These are phyloP conservation scores for Russula emetica DNA, from an alignment of 768 basidiomycete genomes.

Conservation along the genomic window DNA sequence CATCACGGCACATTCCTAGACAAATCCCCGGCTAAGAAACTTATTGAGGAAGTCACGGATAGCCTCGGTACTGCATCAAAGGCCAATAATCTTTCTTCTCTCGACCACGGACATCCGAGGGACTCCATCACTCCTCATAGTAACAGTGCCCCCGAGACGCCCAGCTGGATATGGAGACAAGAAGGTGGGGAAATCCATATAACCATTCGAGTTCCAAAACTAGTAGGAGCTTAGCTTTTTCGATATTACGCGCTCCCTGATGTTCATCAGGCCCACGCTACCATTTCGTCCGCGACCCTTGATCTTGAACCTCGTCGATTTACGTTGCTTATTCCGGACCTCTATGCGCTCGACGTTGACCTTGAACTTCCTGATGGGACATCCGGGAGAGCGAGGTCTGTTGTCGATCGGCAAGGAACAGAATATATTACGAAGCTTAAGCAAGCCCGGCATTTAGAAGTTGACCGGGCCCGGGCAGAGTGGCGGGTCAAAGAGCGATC, in stretches of 20 bases:
- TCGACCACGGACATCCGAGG: background rate
- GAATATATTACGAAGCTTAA: slow-evolving; percentile 48
- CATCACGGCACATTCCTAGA: slow-evolving; percentile 20
- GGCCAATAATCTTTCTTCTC: slow-evolving; percentile 38
- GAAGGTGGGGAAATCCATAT: slow-evolving; percentile 44
- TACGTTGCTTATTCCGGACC: slow-evolving; percentile 46
- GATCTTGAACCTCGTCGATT: slow-evolving; percentile 64
- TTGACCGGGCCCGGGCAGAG: slow-evolving; percentile 60
- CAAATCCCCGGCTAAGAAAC: slow-evolving; percentile 34
- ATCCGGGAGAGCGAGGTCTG: slow-evolving; percentile 36
- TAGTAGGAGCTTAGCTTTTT: slow-evolving; percentile 44
- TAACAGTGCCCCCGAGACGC: slow-evolving; percentile 28
- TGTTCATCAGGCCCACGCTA: slow-evolving; percentile 41
- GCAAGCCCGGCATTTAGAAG: slow-evolving; percentile 53
- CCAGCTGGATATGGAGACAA: slow-evolving; percentile 54
- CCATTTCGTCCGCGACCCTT: slow-evolving; percentile 48
- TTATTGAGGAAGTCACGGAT: slow-evolving; percentile 45
- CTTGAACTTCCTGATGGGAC: slow-evolving; percentile 53
- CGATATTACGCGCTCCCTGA: background rate
- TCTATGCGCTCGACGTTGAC: slow-evolving; percentile 54
- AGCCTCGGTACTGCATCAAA: slow-evolving; percentile 1
- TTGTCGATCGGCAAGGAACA: slow-evolving; percentile 26
- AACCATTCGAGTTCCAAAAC: slow-evolving; percentile 48
- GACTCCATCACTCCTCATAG: background rate
- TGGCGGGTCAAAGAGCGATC: slow-evolving; percentile 57